Base-by-base conservation (phyloP, 306 rosid species). In the Fragaria iinumae region DNA sequence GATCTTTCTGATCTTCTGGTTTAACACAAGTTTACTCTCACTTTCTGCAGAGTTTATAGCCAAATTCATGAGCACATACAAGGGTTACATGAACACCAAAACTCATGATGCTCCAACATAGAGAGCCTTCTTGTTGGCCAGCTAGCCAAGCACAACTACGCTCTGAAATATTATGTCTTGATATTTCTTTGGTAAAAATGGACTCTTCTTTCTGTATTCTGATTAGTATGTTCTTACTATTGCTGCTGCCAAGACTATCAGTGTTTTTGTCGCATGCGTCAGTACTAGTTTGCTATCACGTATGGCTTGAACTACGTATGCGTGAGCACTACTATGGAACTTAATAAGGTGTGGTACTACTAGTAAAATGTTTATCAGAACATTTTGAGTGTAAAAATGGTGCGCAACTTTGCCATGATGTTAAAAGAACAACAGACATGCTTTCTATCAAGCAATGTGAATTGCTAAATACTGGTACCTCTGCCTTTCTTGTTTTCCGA, bases 51-150 rank as follows among this genome's bases (percentile, higher is more conserved):
- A 87, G 80, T 87, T 87, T 47, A 87, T 84, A 50, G 88, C 88
- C 3, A 87, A 80, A 70, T 84, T 84, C 80, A 84, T 87, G 90
- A 87, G 88, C 80, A 77, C 17, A 76, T 87, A 80, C 14, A 87
- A 87, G 81, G 73, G 68, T 62, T 62, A 43, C 27, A 41, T 11
- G 38, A 10, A 63, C 56, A 23, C 71, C 17, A 83, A 34, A 73
- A 47, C n/a, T 48, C 43, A 49, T 39, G 72, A 38, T 7, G 50
- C 44, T 71, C 69, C 67, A 2, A 20, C 52, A 41, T 77, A 73
- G 67, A 14, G 17, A 45, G 3, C 13, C 45, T 73, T 43, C 68
- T 73, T 57, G 14, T 14, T 25, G 77, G 34, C 1, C 38, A 10
- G 13, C 64, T 18, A 1, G 38, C 50, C 36, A 56, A 55, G 6